phyloP scores from a whole-genome alignment of 2,329 filamentous ascomycete genomes.

The Nectriaceae sp. region DNA sequence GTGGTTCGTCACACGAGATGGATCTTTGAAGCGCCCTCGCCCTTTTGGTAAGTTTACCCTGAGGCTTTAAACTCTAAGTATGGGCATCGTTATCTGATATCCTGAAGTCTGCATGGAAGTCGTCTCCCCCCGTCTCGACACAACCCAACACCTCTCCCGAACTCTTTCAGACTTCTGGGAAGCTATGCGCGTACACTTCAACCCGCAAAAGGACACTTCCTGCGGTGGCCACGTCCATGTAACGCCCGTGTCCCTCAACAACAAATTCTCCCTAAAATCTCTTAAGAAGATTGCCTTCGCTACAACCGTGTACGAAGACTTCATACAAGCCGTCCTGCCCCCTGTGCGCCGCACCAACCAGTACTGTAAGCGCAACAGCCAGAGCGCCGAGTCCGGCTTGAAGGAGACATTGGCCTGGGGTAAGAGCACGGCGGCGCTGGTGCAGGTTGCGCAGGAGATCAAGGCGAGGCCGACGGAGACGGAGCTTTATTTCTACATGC shows the following conservation, averaged over 20 bases:
- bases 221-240: slow-evolving; percentile 44
- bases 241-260: slow-evolving; percentile 35
- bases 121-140: slow-evolving; percentile 41
- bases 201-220: slow-evolving; percentile 35
- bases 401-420: slow-evolving; percentile 29
- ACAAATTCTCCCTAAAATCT: slow-evolving; percentile 37
- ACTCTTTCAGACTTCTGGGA: slow-evolving; percentile 44
- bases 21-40: slow-evolving; percentile 39
- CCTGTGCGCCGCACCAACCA: slow-evolving; percentile 36
- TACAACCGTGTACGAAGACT: slow-evolving; percentile 36
- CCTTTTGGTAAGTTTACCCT: slow-evolving; percentile 37
- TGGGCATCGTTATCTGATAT: background rate
- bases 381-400: slow-evolving; percentile 34
- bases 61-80: background rate
- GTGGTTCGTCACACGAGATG: slow-evolving; percentile 44
- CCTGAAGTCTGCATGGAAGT: slow-evolving; percentile 42
- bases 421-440: slow-evolving; percentile 27
- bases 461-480: slow-evolving; percentile 25
- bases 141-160: slow-evolving; percentile 31
- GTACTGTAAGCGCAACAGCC: slow-evolving; percentile 37
- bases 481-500: slow-evolving; percentile 40
- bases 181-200: slow-evolving; percentile 44
- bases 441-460: slow-evolving; percentile 33
- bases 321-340: slow-evolving; percentile 34
- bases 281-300: slow-evolving; percentile 42